A percentile compares a stretch with the other conserved stretches of the same genome.
Evolutionary conservation across 2,329 filamentous ascomycete genomes (phyloP).

Genomic region (Botryosphaeria dothidea): DNA sequence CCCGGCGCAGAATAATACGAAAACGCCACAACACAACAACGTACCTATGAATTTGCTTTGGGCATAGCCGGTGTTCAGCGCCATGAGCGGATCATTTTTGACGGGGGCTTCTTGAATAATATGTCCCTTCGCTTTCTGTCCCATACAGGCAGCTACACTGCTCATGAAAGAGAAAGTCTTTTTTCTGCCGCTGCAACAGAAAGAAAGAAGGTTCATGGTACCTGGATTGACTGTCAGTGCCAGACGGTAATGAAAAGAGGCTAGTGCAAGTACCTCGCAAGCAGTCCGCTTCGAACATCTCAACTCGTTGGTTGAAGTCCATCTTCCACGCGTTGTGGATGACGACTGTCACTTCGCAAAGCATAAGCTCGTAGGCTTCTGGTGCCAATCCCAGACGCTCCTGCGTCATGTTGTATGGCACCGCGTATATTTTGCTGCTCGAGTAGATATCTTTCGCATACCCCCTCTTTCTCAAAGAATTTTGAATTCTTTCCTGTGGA

Average conservation of each 20-base stretch:
- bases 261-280: slow-evolving; percentile 23
- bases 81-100: slow-evolving; percentile 8
- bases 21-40: neutral
- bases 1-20: neutral
- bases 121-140: neutral
- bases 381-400: neutral
- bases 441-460: slow-evolving; percentile 24
- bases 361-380: slow-evolving; percentile 22
- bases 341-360: slow-evolving; percentile 27
- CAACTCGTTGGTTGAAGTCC: slow-evolving; percentile 31
- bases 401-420: slow-evolving; percentile 16
- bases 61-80: slow-evolving; percentile 20
- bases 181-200: slow-evolving; percentile 26
- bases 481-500: slow-evolving; percentile 25
- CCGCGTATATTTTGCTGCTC: neutral
- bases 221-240: slow-evolving; percentile 19
- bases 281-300: slow-evolving; percentile 33
- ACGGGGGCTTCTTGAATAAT: slow-evolving; percentile 15
- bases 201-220: slow-evolving; percentile 31
- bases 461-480: slow-evolving; percentile 21
- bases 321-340: slow-evolving; percentile 34
- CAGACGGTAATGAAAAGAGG: no score
- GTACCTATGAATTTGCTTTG: slow-evolving; percentile 22
- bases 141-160: slow-evolving; percentile 21
- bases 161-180: slow-evolving; percentile 24